Evolutionary conservation across 768 basidiomycete species (phyloP).

Genomic region (Trametes cingulata): DNA sequence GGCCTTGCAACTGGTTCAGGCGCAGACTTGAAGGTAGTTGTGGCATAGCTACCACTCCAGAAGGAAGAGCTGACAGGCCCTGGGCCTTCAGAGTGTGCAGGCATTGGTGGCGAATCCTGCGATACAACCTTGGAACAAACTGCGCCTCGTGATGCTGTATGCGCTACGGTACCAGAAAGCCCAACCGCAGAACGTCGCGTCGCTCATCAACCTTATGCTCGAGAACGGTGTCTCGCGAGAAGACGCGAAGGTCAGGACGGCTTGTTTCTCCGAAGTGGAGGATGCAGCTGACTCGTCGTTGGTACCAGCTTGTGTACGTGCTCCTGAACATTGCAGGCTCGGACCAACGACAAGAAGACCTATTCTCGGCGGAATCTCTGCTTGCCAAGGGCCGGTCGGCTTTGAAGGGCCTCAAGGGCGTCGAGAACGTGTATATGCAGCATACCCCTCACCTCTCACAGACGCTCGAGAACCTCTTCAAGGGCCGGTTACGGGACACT

Average conservation of each 20-base stretch:
- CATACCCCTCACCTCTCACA: conserved; percentile 92
- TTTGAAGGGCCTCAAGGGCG: conserved; percentile 96
- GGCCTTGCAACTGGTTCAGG: conserved; percentile 91
- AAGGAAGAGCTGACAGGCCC: not conserved
- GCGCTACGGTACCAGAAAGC: conserved; percentile 94
- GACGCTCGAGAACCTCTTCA: conserved; percentile 87
- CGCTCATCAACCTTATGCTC: conserved; percentile 71
- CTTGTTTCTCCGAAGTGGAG: not conserved
- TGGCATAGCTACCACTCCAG: not conserved
- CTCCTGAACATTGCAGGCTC: conserved; percentile 91
- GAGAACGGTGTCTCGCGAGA: conserved; percentile 76
- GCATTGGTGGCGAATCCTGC: conserved; percentile 64
- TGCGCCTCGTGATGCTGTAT: conserved; percentile 87
- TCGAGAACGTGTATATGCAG: conserved; percentile 99
- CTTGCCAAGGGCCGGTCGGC: conserved; percentile 94
- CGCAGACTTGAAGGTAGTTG: conserved; percentile 78
- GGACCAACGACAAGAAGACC: conserved; percentile 95
- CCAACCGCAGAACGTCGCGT: conserved; percentile 77
- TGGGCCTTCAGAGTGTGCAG: conserved; percentile 69
- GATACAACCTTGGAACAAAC: conserved; percentile 79
- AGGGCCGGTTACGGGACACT: conserved; percentile 81
- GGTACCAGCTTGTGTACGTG: conserved; percentile 81
- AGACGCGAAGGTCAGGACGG: conserved; percentile 62
- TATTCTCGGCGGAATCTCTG: conserved; percentile 94
- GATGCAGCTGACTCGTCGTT: conserved; percentile 16